Evolutionary conservation across 495 filamentous ascomycete genomes (phyloP).

Genomic region (Hypoxylon intermedium): DNA sequence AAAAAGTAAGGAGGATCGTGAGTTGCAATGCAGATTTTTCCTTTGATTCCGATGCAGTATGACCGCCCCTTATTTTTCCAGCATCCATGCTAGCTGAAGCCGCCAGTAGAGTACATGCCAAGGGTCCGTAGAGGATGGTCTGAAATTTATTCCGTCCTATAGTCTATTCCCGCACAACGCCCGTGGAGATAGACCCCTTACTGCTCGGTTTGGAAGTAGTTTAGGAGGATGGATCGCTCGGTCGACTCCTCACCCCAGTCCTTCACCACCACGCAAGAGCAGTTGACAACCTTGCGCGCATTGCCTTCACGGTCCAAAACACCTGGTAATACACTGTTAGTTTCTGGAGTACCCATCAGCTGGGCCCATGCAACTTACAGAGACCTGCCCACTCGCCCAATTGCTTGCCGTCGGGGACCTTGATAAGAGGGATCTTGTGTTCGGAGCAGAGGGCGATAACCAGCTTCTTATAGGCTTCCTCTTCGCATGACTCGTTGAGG

Average conservation of each 20-base stretch:
- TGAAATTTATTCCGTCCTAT: constrained; percentile 43
- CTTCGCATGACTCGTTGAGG: constrained; percentile 97
- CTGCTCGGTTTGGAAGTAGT: constrained; percentile 95
- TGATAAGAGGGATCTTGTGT: constrained; percentile 99
- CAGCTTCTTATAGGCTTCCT: constrained; percentile 99
- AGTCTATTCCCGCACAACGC: constrained; percentile 42
- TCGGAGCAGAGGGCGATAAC: constrained; percentile 96
- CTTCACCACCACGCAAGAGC: constrained; percentile 98
- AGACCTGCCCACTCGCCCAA: constrained; percentile 99
- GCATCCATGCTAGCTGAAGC: constrained; percentile 46
- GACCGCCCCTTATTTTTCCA: constrained; percentile 38
- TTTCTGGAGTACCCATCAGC: background rate
- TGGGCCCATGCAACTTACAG: constrained; percentile 69
- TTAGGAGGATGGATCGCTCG: constrained; percentile 95
- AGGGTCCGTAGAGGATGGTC: constrained; percentile 34
- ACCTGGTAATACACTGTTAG: constrained; percentile 61
- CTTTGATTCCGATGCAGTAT: constrained; percentile 49
- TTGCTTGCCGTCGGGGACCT: constrained; percentile 99
- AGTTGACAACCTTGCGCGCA: constrained; percentile 99
- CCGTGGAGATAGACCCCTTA: constrained; percentile 45
- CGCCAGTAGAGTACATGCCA: constrained; percentile 47
- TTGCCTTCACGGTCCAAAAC: constrained; percentile 99
- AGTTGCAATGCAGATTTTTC: constrained; percentile 38
- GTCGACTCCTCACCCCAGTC: constrained; percentile 99
- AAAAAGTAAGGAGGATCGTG: background rate